phyloP scores from a whole-genome alignment of 495 filamentous ascomycete species.

The Lophiostoma macrostomum region DNA sequence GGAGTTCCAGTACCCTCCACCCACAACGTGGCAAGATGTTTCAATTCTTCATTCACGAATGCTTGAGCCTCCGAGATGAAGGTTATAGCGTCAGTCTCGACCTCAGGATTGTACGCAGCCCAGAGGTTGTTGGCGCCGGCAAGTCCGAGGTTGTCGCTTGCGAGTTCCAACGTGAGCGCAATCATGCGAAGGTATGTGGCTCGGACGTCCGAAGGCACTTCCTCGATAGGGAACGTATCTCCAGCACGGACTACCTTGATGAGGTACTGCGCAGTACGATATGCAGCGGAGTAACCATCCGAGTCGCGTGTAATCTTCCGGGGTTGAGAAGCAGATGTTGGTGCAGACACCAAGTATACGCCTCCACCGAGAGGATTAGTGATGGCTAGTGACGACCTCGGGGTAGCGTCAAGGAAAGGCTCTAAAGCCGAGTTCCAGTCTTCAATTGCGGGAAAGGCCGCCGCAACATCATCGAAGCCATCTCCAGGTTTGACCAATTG shows the following conservation, averaged over 20 bases:
- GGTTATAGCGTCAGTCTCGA: constrained; percentile 59
- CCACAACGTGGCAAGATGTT: constrained; percentile 21
- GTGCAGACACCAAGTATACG: constrained; percentile 58
- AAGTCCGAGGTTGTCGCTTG: constrained; percentile 62
- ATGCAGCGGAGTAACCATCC: constrained; percentile 64
- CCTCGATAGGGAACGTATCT: constrained; percentile 20
- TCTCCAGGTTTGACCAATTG: constrained; percentile 48
- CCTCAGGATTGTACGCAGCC: constrained; percentile 46
- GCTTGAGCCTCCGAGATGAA: constrained; percentile 57
- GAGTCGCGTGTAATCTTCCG: constrained; percentile 55
- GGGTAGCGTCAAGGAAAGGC: constrained; percentile 55
- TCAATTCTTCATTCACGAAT: constrained; percentile 51
- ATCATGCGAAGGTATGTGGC: constrained; percentile 44
- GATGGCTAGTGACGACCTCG: constrained; percentile 63
- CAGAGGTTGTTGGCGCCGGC: constrained; percentile 56
- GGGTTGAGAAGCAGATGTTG: constrained; percentile 4
- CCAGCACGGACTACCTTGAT: constrained; percentile 50
- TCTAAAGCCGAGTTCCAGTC: constrained; percentile 55
- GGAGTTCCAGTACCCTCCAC: background rate
- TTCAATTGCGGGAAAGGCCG: constrained; percentile 49
- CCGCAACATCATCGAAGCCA: constrained; percentile 39
- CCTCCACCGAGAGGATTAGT: constrained; percentile 68
- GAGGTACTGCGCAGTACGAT: constrained; percentile 70
- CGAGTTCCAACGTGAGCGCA: constrained; percentile 55
- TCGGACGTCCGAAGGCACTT: constrained; percentile 8